Percentiles rank a stretch among this genome's conserved stretches.
Evolutionary conservation across 371 early-diverging fungal species (phyloP).

Genomic region (Mortierella sp.): DNA sequence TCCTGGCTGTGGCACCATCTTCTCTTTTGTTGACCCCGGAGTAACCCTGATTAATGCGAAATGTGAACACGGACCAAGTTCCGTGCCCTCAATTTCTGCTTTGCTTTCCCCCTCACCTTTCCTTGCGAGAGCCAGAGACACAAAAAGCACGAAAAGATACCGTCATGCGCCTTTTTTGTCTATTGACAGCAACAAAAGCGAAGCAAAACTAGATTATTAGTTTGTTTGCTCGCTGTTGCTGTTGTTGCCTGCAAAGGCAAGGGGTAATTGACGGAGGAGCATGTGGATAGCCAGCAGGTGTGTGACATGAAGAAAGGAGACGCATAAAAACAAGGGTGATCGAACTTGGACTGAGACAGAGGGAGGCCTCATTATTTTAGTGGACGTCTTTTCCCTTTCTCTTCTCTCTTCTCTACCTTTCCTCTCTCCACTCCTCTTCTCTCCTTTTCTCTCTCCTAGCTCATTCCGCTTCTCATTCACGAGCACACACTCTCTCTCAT

Average conservation of each 20-base stretch:
- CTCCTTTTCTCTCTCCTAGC: neutral
- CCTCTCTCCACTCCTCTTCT: neutral
- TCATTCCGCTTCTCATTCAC: neutral
- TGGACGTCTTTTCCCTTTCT: neutral
- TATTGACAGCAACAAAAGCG: neutral
- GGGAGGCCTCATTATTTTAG: neutral
- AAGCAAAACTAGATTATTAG: neutral
- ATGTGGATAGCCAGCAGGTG: neutral
- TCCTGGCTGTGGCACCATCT: neutral
- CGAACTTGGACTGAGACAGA: neutral
- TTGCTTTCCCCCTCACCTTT: neutral
- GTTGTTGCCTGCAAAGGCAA: neutral
- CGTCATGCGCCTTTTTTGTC: neutral
- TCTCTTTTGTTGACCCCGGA: no score
- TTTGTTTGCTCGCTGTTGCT: neutral
- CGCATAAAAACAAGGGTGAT: neutral
- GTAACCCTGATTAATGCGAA: conserved; percentile 7
- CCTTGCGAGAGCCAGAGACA: neutral
- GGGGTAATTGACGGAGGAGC: neutral
- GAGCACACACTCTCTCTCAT: neutral
- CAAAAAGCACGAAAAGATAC: neutral
- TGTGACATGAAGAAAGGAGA: neutral
- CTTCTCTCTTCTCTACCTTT: neutral
- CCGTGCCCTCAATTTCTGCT: neutral
- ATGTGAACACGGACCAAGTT: conserved; percentile 4